A percentile compares a stretch with the other conserved stretches of the same genome.
phyloP scores from a whole-genome alignment of 1,284 basidiomycete species.

The Papiliotrema laurentii region DNA sequence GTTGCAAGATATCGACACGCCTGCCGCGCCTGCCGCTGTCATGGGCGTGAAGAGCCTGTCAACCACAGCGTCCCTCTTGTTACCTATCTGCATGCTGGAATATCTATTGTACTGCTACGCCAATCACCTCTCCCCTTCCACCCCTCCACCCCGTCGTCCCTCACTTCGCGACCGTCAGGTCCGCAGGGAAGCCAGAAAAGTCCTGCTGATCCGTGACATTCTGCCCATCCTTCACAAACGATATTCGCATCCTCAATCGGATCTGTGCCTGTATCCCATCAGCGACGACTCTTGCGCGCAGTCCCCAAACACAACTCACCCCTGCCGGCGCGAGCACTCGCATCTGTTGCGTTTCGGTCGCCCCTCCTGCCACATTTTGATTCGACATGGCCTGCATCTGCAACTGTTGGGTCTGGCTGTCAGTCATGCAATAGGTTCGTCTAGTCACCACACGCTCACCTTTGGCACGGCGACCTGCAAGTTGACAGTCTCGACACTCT shows the following conservation, averaged over 20 bases:
- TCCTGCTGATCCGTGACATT: conserved; percentile 87
- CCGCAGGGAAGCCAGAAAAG: conserved; percentile 82
- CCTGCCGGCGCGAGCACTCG: conserved; percentile 81
- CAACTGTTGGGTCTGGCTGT: conserved; percentile 79
- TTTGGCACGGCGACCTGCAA: conserved; percentile 99
- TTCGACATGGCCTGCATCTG: conserved; percentile 98
- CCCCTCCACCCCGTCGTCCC: not conserved
- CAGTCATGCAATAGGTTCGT: not conserved
- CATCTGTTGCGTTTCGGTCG: conserved; percentile 91
- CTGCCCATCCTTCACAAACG: conserved; percentile 65
- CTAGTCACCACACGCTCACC: conserved; percentile 51
- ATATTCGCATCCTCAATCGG: conserved; percentile 79
- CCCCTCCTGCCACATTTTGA: conserved; percentile 68
- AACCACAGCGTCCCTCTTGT: too few species aligned
- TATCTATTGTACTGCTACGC: too few species aligned
- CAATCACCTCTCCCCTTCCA: not conserved
- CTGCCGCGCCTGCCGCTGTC: too few species aligned
- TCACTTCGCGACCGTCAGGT: conserved; percentile 56
- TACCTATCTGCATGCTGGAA: too few species aligned
- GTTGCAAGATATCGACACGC: too few species aligned
- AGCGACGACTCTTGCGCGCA: not conserved
- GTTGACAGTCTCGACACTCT: conserved; percentile 62
- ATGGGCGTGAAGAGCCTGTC: too few species aligned
- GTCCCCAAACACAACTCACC: conserved; percentile 54
- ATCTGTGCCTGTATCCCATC: conserved; percentile 62